phyloP scores from a whole-genome alignment of 768 basidiomycete genomes.

The Amanita molliuscula region DNA sequence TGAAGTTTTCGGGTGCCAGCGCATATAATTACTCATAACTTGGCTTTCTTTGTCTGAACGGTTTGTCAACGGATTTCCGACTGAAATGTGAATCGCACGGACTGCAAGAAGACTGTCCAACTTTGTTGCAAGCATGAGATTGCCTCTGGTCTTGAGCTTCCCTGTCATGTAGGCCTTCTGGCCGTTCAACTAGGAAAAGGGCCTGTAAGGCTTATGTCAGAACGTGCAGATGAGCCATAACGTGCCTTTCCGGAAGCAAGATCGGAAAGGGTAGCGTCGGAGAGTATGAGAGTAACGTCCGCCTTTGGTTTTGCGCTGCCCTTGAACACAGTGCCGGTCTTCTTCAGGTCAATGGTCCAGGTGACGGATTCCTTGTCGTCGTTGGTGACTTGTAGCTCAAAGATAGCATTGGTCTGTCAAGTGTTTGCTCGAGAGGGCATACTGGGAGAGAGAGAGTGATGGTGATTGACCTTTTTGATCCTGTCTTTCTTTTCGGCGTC shows the following conservation, averaged over 20 bases:
- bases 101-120: conserved; percentile 80
- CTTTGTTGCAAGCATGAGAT: conserved; percentile 92
- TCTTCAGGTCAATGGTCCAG: conserved; percentile 95
- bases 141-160: conserved; percentile 84
- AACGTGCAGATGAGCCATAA: not conserved
- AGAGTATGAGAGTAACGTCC: conserved; percentile 74
- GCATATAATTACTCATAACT: conserved; percentile 22
- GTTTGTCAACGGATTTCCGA: not conserved
- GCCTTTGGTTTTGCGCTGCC: conserved; percentile 64
- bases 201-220: not conserved
- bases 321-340: conserved; percentile 65
- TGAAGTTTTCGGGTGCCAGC: not conserved
- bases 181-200: conserved; percentile 52
- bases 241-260: conserved; percentile 64
- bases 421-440: conserved; percentile 1
- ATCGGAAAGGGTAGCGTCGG: conserved; percentile 64
- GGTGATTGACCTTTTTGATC: conserved; percentile 56
- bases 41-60: conserved; percentile 31
- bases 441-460: not conserved
- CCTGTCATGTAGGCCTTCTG: conserved; percentile 97
- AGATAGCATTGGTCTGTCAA: conserved; percentile 72
- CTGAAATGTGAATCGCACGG: conserved; percentile 9
- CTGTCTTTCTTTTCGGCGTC: conserved; percentile 56
- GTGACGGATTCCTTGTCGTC: conserved; percentile 54
- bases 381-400: conserved; percentile 77